Base-by-base conservation (phyloP, 2,329 filamentous ascomycete species). In the Calonectria pseudoreteaudii region DNA sequence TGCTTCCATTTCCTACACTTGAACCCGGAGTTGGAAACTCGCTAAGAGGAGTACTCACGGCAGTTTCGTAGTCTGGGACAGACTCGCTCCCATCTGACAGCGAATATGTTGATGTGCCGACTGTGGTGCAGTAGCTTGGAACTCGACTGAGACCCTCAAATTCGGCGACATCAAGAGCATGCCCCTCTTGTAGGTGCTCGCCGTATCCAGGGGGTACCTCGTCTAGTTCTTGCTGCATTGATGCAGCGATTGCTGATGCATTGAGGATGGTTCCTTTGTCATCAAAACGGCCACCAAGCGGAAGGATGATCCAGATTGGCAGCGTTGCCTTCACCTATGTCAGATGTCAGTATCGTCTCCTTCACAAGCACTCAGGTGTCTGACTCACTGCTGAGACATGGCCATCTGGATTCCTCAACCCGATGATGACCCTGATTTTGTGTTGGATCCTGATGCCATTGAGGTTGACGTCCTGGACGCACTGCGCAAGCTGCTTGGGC, bases 251-350 rank as follows among this genome's bases (percentile, higher is more conserved):
- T 30, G 41, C 38, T 2, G 60, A 34, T 3, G 38, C 28, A 26
- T 49, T 65, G 60, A 34, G 44, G 18, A 98, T 89, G 78, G 94
- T 93, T 76, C 97, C 96, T 70, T 96, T 91, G 53, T 97, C 95
- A 79, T 96, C 94, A 47, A 98, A 91, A 0, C 94, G 93, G 77
- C 98, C 91, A 80, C 96, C 96, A 0, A 96, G 96, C 1, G 97
- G 98, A 76, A 98, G 98, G 84, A 98, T 98, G 31, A 99, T 93
- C 66, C 94, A 94, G 16, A 98, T 90, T 1, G 97, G 96, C 23
- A 98, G 91, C 30, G 95, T 96, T 64, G 96, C 95, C 60, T 96
- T 93, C 66, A 98, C 91, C 92, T 94, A 5, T 34, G 13, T 3
- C 68, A 13, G 66, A 28, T 6, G 47, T 74, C 26, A 69, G 60